Conservation (phyloP, 192 early-diverging fungal species). For the Dispira simplex region DNA sequence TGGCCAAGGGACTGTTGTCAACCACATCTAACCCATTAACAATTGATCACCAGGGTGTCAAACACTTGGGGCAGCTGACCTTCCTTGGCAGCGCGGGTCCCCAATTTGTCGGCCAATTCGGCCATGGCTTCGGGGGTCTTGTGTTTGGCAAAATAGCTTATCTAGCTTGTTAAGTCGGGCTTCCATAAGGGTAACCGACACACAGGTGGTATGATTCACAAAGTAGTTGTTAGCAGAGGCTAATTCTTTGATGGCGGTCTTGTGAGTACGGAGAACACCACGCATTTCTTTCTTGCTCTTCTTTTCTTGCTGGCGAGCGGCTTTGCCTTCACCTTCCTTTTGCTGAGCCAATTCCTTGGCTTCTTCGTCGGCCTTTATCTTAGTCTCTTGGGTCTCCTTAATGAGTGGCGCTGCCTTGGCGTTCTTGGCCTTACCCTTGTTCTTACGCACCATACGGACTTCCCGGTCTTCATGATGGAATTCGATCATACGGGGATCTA, state of each 20-base stretch:
- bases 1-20: no score
- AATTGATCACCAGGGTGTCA: no score
- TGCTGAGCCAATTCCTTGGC: slow-evolving; percentile 39
- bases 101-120: neutral
- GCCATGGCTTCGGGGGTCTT: slow-evolving; percentile 15
- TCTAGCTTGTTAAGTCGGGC: slow-evolving; percentile 63
- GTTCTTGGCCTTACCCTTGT: slow-evolving; percentile 67
- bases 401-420: slow-evolving; percentile 33
- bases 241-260: slow-evolving; percentile 70
- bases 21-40: no score
- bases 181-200: slow-evolving; percentile 44
- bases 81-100: neutral
- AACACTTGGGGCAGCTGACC: neutral
- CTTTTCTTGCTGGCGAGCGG: slow-evolving; percentile 43
- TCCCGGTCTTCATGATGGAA: slow-evolving; percentile 86
- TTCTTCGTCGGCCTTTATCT: slow-evolving; percentile 36
- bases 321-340: slow-evolving; percentile 40
- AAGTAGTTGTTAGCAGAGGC: slow-evolving; percentile 70
- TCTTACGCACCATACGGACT: slow-evolving; percentile 58
- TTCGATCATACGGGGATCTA: slow-evolving; percentile 79
- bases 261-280: slow-evolving; percentile 79
- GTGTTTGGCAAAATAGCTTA: slow-evolving; percentile 51
- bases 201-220: slow-evolving; percentile 30
- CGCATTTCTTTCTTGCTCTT: slow-evolving; percentile 79
- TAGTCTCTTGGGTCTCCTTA: slow-evolving; percentile 15